Percentiles rank a stretch among this genome's conserved stretches.
Conservation (phyloP, 2,329 filamentous ascomycete genomes). For the Sarocladium strictum region DNA sequence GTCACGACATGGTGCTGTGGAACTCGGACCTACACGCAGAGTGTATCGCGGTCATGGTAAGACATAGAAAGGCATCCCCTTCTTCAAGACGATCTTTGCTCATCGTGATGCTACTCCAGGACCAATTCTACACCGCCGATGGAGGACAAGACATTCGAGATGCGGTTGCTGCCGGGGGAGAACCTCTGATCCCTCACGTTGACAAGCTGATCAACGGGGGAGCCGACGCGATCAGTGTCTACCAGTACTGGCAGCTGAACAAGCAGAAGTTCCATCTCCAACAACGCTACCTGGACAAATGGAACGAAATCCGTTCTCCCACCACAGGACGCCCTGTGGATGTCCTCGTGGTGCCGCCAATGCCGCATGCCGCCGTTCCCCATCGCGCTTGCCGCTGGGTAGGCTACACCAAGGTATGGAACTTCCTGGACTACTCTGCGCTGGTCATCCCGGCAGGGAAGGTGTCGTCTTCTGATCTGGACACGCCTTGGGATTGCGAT, state of each 20-base stretch:
- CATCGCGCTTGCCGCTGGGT: slow-evolving; percentile 36
- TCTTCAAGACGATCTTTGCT: background rate
- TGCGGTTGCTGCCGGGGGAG: slow-evolving; percentile 47
- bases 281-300: slow-evolving; percentile 48
- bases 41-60: slow-evolving; percentile 50
- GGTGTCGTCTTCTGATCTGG: slow-evolving; percentile 34
- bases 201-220: slow-evolving; percentile 48
- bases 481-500: slow-evolving; percentile 19
- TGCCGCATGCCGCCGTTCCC: slow-evolving; percentile 53
- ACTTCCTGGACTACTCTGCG: slow-evolving; percentile 22
- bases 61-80: too few relatives aligned
- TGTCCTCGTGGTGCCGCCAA: slow-evolving; percentile 49
- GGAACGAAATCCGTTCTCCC: slow-evolving; percentile 39
- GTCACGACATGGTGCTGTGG: slow-evolving; percentile 52
- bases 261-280: slow-evolving; percentile 40
- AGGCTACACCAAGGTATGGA: slow-evolving; percentile 33
- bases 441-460: slow-evolving; percentile 21
- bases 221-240: slow-evolving; percentile 47
- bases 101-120: slow-evolving; percentile 25
- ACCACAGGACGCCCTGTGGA: slow-evolving; percentile 43
- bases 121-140: slow-evolving; percentile 56
- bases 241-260: slow-evolving; percentile 64
- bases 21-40: slow-evolving; percentile 43
- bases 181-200: slow-evolving; percentile 55
- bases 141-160: slow-evolving; percentile 57